phyloP scores from a whole-genome alignment of 768 basidiomycete genomes.

The Phaeotremella fagi region DNA sequence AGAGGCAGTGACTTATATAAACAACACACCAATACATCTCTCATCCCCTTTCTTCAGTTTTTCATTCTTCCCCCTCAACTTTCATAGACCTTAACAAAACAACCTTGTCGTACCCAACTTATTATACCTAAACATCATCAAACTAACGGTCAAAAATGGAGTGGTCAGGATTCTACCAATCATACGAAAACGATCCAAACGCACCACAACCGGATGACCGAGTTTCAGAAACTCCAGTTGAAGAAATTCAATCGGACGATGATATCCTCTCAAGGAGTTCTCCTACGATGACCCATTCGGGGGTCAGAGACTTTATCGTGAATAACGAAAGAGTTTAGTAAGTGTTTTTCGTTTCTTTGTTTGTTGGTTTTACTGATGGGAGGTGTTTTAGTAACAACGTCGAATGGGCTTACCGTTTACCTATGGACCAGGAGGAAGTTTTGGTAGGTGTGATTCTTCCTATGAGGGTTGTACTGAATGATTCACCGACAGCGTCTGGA shows the following conservation, averaged over 20 bases:
- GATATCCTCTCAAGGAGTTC: background rate
- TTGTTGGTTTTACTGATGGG: background rate
- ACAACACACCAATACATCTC: too few relatives aligned
- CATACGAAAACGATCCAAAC: background rate
- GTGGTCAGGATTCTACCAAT: background rate
- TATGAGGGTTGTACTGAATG: too few relatives aligned
- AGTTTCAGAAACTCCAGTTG: background rate
- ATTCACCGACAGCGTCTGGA: conserved; percentile 6
- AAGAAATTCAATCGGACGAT: background rate
- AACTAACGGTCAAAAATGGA: too few relatives aligned
- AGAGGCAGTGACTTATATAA: too few relatives aligned
- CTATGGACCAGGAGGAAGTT: conserved; percentile 15
- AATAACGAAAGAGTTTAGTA: background rate
- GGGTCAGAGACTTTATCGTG: background rate
- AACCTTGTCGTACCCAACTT: too few relatives aligned
- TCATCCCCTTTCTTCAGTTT: too few relatives aligned
- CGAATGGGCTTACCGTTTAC: conserved; percentile 12
- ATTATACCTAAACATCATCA: too few relatives aligned
- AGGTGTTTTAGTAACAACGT: conserved; percentile 9
- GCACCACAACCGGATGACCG: background rate
- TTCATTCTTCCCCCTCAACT: too few relatives aligned
- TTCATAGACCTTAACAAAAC: too few relatives aligned
- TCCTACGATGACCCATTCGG: background rate
- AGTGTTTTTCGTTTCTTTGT: background rate
- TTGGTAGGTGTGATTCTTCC: conserved; percentile 7